Base-by-base conservation (phyloP, 768 basidiomycete genomes). In the Lentinula aciculospora region DNA sequence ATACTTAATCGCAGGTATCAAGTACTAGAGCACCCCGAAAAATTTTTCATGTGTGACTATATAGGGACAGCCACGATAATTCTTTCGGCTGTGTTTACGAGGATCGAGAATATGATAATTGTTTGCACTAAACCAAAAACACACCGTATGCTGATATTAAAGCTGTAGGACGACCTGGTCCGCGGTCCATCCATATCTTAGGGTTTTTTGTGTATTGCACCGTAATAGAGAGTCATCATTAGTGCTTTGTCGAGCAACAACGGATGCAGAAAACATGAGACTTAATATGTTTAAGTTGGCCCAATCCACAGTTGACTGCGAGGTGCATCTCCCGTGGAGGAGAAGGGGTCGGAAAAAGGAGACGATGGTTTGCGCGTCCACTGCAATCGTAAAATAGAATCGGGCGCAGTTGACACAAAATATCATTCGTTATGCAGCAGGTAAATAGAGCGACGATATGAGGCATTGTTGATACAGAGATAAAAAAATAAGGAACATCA, bases 401-500 rank as follows among this genome's bases (percentile, higher is more conserved):
- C 42, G 21, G 42, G 42, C 21, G 21, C 42, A 23, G 42, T 19
- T 44, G 42, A 28, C 46, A 31, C 21, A 31, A 15, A 47, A 28
- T 47, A 27, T 15, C 19, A 28, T 47, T 27, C 15, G 29, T 31
- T 27, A 15, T 47, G 25, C 27, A 47, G 46, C 25, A 47, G n/a
- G 46, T 27, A 47, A 47, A 56, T 56, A 60, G 58, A 62, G 63
- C 60, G 50, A 63, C 59, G 63, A 66, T n/a, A n/a, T 70, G 71
- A 72, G 73, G 68, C 60, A 61, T 56, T 65, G 65, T 32, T 42
- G 63, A 61, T 61, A 58, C 55, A 65, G 60, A 23, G 60, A 36
- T 60, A 66, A 54, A 51, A n/a, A 65, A 64, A 66, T 61, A 62
- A 61, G 66, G 61, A 70, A 69, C 58, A 67, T 72, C 69, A 73